A percentile compares a stretch with the other conserved stretches of the same genome.
Conservation (phyloP, 2,329 filamentous ascomycete genomes). For the Magnaporthales sp. region DNA sequence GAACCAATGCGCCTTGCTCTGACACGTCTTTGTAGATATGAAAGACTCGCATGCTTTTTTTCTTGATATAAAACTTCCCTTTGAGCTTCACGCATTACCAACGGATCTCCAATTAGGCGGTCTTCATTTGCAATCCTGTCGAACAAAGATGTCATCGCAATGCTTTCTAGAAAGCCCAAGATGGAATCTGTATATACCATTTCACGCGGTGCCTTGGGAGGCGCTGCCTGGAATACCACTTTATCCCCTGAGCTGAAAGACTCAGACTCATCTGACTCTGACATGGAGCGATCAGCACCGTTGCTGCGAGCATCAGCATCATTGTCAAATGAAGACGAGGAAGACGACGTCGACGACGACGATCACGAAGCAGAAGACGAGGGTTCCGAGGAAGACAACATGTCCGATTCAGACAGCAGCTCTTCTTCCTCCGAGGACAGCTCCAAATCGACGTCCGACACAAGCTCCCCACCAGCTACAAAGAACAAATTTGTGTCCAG, state of each 20-base stretch:
- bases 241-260: neutral
- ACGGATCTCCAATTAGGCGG: neutral
- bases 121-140: neutral
- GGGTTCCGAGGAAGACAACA: neutral
- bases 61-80: neutral
- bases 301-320: neutral
- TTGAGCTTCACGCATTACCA: neutral
- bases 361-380: neutral
- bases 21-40: neutral
- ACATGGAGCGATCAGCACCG: neutral
- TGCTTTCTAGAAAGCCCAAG: neutral
- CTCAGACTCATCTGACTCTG: neutral
- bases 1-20: neutral
- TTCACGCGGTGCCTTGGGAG: neutral
- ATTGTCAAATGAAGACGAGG: neutral
- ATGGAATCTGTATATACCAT: neutral
- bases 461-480: neutral
- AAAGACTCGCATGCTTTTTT: neutral
- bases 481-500: neutral
- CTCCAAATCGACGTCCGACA: neutral
- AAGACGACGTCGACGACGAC: neutral
- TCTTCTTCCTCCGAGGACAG: neutral
- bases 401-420: neutral
- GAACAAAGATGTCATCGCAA: neutral
- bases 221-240: neutral